Evolutionary conservation across 2,329 filamentous ascomycete species (phyloP).

Genomic region (Xylariales sp.): DNA sequence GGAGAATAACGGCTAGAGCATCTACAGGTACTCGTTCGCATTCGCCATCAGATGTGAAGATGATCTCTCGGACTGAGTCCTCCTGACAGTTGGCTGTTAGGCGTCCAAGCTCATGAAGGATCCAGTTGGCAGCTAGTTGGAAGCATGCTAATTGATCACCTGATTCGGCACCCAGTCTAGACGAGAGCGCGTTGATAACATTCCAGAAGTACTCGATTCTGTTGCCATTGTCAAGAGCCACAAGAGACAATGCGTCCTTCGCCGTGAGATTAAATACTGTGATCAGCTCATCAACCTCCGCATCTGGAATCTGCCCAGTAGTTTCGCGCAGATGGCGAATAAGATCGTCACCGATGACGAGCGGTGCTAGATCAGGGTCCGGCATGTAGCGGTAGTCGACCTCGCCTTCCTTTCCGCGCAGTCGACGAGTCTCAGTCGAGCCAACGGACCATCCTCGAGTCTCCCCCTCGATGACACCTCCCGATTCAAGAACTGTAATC

Average conservation of each 20-base stretch:
- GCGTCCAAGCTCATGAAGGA: conserved; percentile 70
- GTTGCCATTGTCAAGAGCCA: conserved; percentile 71
- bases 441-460: conserved; percentile 91
- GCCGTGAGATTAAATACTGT: conserved; percentile 62
- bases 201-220: conserved; percentile 78
- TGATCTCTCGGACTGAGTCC: conserved; percentile 25
- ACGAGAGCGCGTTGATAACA: conserved; percentile 46
- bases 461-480: conserved; percentile 73
- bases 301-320: conserved; percentile 69
- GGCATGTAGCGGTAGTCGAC: conserved; percentile 99
- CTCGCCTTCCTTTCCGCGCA: conserved; percentile 92
- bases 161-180: conserved; percentile 15
- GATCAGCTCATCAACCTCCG: conserved; percentile 59
- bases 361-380: conserved; percentile 80
- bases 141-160: conserved; percentile 30
- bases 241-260: conserved; percentile 79
- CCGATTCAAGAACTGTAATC: conserved; percentile 71
- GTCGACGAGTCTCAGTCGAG: conserved; percentile 70
- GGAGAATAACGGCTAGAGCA: conserved; percentile 47
- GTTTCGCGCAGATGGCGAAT: conserved; percentile 57
- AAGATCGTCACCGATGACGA: conserved; percentile 69
- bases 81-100: conserved; percentile 48
- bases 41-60: conserved; percentile 41
- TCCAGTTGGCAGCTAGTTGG: conserved; percentile 57
- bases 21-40: conserved; percentile 40